These are phyloP conservation scores for Penicillium verrucosum DNA, from an alignment of 2,329 filamentous ascomycete genomes.

Conservation along the genomic window DNA sequence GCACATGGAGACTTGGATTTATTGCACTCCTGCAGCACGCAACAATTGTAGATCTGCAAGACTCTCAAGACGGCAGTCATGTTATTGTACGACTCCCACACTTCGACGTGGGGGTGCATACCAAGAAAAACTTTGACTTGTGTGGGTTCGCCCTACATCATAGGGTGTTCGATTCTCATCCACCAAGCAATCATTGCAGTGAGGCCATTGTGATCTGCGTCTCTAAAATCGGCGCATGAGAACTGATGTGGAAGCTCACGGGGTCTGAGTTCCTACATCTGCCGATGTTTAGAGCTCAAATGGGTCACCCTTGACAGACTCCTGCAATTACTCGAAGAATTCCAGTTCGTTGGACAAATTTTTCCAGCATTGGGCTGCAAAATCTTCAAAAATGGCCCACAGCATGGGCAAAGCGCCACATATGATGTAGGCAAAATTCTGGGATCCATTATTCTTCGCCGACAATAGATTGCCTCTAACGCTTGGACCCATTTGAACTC, in stretches of 20 bases:
- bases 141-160: neutral
- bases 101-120: neutral
- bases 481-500: neutral
- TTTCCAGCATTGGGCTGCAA: neutral
- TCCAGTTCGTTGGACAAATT: neutral
- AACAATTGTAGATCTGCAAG: neutral
- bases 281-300: neutral
- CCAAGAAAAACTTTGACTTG: neutral
- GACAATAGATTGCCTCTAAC: neutral
- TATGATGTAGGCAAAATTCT: neutral
- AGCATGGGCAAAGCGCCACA: neutral
- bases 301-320: neutral
- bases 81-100: neutral
- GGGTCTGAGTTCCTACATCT: neutral
- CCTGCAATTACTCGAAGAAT: neutral
- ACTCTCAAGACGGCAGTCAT: neutral
- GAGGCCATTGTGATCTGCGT: neutral
- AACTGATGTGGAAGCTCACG: neutral
- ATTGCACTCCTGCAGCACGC: neutral
- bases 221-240: neutral
- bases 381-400: neutral
- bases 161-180: neutral
- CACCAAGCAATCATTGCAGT: neutral
- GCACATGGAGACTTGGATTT: neutral
- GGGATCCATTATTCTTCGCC: neutral